Evolutionary conservation across 805 yeast genomes (phyloP).

Genomic region (Sugiyamaella boreocaroliniensis): DNA sequence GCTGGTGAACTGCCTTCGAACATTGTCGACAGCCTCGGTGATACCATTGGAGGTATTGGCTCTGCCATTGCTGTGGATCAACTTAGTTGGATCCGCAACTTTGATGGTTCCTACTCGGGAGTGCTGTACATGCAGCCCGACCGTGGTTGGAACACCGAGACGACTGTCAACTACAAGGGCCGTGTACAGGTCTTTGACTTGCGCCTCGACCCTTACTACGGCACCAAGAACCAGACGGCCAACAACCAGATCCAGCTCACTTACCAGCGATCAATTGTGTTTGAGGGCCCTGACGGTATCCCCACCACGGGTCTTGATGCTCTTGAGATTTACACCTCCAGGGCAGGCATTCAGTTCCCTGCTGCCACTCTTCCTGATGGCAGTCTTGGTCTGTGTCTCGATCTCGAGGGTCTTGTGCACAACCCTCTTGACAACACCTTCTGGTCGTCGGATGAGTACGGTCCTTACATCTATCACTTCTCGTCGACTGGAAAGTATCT

Average conservation of each 20-base stretch:
- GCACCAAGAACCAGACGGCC: slow-evolving; percentile 2
- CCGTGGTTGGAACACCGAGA: slow-evolving; percentile 18
- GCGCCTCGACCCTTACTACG: slow-evolving; percentile 12
- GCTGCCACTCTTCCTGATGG: slow-evolving; percentile 8
- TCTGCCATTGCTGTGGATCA: slow-evolving; percentile 16
- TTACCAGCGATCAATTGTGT: slow-evolving; percentile 6
- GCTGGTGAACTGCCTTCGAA: slow-evolving; percentile 14
- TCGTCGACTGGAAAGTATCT: slow-evolving; percentile 5
- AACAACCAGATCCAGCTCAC: slow-evolving; percentile 8
- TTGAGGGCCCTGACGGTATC: slow-evolving; percentile 12
- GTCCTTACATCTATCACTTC: slow-evolving; percentile 17
- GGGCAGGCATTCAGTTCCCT: slow-evolving; percentile 10
- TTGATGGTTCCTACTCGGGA: slow-evolving; percentile 12
- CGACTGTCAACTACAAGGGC: slow-evolving; percentile 12
- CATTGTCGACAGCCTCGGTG: slow-evolving; percentile 12
- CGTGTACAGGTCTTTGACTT: slow-evolving; percentile 11
- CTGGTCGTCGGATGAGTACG: slow-evolving; percentile 17
- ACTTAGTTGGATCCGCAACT: slow-evolving; percentile 3
- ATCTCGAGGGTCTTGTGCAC: slow-evolving; percentile 14
- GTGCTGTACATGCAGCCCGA: slow-evolving; percentile 17
- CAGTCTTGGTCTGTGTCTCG: slow-evolving; percentile 7
- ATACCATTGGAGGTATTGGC: slow-evolving; percentile 18
- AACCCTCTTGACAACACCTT: slow-evolving; percentile 9
- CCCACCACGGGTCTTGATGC: slow-evolving; percentile 16
- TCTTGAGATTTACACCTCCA: slow-evolving; percentile 4